Conservation (phyloP, 2,329 filamentous ascomycete species). For the Fusarium irregulare region DNA sequence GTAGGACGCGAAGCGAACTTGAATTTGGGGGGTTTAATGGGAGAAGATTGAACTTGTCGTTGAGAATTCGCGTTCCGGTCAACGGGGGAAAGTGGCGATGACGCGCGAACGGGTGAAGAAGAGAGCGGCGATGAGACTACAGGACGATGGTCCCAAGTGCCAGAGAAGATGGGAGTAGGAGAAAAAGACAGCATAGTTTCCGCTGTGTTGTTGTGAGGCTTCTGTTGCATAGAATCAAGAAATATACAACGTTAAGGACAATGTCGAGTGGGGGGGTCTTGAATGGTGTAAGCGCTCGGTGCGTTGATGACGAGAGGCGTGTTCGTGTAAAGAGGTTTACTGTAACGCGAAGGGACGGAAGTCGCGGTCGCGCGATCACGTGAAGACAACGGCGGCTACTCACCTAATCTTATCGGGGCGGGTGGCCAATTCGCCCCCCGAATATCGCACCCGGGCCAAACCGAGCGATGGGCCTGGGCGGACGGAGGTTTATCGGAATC, state of each 20-base stretch:
- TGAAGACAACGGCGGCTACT: slow-evolving; percentile 22
- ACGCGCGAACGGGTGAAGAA: slow-evolving; percentile 67
- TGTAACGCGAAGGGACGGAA: slow-evolving; percentile 41
- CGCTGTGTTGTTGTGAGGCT: slow-evolving; percentile 45
- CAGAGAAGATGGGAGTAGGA: slow-evolving; percentile 57
- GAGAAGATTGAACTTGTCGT: slow-evolving; percentile 59
- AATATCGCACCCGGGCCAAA: slow-evolving; percentile 43
- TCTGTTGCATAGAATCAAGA: slow-evolving; percentile 48
- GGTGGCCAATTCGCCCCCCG: slow-evolving; percentile 24
- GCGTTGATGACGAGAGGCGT: slow-evolving; percentile 15
- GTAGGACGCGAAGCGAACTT: slow-evolving; percentile 66
- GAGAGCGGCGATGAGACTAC: slow-evolving; percentile 59
- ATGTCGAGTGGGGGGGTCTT: slow-evolving; percentile 1
- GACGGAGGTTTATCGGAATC: slow-evolving; percentile 45
- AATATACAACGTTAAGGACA: not conserved
- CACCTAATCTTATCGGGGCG: not conserved
- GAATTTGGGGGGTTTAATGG: slow-evolving; percentile 55
- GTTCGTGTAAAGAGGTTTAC: slow-evolving; percentile 37
- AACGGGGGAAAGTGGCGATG: slow-evolving; percentile 59
- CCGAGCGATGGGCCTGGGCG: slow-evolving; percentile 40
- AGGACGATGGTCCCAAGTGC: slow-evolving; percentile 60
- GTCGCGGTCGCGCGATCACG: slow-evolving; percentile 49
- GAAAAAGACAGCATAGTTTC: slow-evolving; percentile 57
- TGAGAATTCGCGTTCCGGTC: slow-evolving; percentile 56
- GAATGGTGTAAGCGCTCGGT: not conserved